phyloP scores from a whole-genome alignment of 2,329 filamentous ascomycete genomes.

The Berkeleyomyces basicola region DNA sequence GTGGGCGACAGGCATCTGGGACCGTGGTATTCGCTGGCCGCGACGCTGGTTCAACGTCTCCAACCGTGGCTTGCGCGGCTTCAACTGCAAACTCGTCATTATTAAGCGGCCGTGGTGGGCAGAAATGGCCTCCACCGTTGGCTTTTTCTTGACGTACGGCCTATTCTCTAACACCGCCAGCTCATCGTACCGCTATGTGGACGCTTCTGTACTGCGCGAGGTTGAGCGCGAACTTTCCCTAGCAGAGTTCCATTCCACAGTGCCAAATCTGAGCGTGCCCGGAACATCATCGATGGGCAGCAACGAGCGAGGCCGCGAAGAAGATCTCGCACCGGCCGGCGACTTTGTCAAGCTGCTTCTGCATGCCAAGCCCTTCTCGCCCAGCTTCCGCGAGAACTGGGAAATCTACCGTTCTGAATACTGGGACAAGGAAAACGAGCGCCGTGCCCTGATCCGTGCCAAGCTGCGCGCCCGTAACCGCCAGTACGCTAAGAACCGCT shows the following conservation, averaged over 20 bases:
- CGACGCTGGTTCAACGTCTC: slow-evolving; percentile 76
- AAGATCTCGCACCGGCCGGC: slow-evolving; percentile 77
- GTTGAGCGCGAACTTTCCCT: slow-evolving; percentile 42
- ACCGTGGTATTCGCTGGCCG: slow-evolving; percentile 86
- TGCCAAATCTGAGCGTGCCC: slow-evolving; percentile 18
- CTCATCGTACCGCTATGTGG: slow-evolving; percentile 62
- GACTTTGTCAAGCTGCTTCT: slow-evolving; percentile 84
- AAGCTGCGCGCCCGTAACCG: slow-evolving; percentile 54
- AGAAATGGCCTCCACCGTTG: slow-evolving; percentile 55
- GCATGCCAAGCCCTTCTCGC: slow-evolving; percentile 85
- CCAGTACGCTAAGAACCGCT: slow-evolving; percentile 48
- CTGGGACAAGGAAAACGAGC: slow-evolving; percentile 93
- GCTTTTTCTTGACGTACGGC: slow-evolving; percentile 64
- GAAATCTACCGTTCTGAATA: slow-evolving; percentile 87
- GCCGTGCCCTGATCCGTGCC: slow-evolving; percentile 53
- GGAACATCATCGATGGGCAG: slow-evolving; percentile 20
- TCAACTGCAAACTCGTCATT: slow-evolving; percentile 93
- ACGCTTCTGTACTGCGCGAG: slow-evolving; percentile 42
- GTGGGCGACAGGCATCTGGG: slow-evolving; percentile 94
- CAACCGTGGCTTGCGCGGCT: slow-evolving; percentile 74
- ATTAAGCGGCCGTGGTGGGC: slow-evolving; percentile 69
- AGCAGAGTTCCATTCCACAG: slow-evolving; percentile 25
- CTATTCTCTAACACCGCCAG: slow-evolving; percentile 50
- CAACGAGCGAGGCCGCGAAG: slow-evolving; percentile 56
- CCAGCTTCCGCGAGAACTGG: slow-evolving; percentile 93